These are phyloP conservation scores for Plectosphaerella cucumerina DNA, from an alignment of 2,329 filamentous ascomycete genomes.

Conservation along the genomic window DNA sequence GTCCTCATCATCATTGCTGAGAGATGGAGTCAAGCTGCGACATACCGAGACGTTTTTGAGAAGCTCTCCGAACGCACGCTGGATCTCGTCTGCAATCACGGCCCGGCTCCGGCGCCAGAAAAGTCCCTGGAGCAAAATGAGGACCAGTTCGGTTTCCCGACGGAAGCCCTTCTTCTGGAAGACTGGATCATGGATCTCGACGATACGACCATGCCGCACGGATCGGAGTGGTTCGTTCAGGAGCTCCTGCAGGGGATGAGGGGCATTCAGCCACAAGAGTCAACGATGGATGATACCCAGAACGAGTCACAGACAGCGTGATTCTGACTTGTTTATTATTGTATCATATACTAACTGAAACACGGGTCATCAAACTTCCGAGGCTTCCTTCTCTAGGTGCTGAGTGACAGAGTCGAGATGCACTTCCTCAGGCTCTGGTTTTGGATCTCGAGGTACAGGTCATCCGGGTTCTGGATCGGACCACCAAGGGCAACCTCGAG, in stretches of 20 bases:
- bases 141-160: not conserved
- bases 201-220: conserved; percentile 10
- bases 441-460: not conserved
- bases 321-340: too few relatives aligned
- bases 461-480: not conserved
- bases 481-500: not conserved
- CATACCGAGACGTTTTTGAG: conserved; percentile 28
- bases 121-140: not conserved
- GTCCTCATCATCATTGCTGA: conserved; percentile 29
- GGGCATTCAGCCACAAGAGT: not conserved
- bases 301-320: too few relatives aligned
- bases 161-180: not conserved
- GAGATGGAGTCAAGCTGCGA: conserved; percentile 23
- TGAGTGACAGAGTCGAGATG: not conserved
- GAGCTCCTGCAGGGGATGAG: conserved; percentile 14
- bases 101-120: not conserved
- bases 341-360: too few relatives aligned
- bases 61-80: conserved; percentile 21
- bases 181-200: conserved; percentile 16
- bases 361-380: too few relatives aligned
- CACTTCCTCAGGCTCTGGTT: not conserved
- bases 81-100: conserved; percentile 17
- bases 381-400: too few relatives aligned
- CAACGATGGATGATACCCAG: not conserved
- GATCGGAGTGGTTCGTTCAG: conserved; percentile 16